These are phyloP conservation scores for Stylosanthes scabra DNA, from an alignment of 331 rosid genomes.

Conservation along the genomic window DNA sequence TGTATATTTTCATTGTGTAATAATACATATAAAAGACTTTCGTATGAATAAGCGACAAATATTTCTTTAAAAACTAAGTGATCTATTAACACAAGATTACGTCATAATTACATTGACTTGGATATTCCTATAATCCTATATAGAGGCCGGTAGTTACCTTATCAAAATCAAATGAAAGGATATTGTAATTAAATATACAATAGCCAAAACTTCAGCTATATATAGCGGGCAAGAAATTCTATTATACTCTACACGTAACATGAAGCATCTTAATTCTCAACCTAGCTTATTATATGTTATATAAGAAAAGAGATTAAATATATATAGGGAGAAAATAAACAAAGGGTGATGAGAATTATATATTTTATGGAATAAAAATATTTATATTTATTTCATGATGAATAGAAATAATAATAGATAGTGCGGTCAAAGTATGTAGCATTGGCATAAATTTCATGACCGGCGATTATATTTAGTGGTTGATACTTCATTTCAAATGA, in stretches of 20 bases:
- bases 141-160: background rate
- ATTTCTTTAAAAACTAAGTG: background rate
- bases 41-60: background rate
- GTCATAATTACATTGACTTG: background rate
- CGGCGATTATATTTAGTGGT: background rate
- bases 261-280: too few species aligned
- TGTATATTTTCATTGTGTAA: background rate
- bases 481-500: background rate
- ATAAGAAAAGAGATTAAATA: too few species aligned
- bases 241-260: too few species aligned
- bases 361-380: too few species aligned
- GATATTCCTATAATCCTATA: background rate
- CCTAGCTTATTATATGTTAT: too few species aligned
- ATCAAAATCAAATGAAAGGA: slow-evolving; percentile 11
- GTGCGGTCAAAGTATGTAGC: background rate
- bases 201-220: too few species aligned
- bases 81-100: background rate
- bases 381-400: too few species aligned
- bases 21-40: background rate
- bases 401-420: background rate
- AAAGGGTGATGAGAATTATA: too few species aligned
- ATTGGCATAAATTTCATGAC: background rate
- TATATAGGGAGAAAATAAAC: too few species aligned
- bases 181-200: background rate
- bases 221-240: background rate